Base-by-base conservation (phyloP, 1,139 yeast species). In the Eremothecium gossypii region DNA sequence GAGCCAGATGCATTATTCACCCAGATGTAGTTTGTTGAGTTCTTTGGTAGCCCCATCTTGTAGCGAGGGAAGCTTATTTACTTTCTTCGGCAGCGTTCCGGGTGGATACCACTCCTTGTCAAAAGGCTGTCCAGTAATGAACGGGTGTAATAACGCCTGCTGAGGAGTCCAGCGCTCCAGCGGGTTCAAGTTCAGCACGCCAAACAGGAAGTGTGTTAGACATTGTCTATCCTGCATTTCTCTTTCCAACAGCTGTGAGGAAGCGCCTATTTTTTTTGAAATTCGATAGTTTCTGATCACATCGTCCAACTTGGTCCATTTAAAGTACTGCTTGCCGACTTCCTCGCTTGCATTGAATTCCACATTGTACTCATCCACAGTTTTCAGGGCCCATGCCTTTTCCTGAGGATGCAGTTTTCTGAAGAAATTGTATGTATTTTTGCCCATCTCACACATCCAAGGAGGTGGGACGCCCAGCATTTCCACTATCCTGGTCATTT, bases 401-500 rank as follows among this genome's bases (percentile, higher is more conserved):
- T 66, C 55, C 63, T 13, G 56, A 47, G 41, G 70, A 56, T 52
- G 49, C 20, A 45, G 36, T 53, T 76, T 78, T 38, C 70, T 70
- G 52, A 91, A 74, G 55, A 83, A 91, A 51, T 82, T 79, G 39
- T 71, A 66, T 1, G 95, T 73, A 57, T 82, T 86, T 53, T 86
- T 80, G 17, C 98, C 98, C 76, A 86, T 86, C 51, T 89, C 97
- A 53, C 91, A 71, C 98, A 91, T 91, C 83, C 96, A 95, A 30
- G 83, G 68, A 3, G 96, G 96, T 13, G 98, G 98, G 52, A 71
- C 65, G 0, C 95, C 96, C 45, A 89, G 64, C 68, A 89, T 83
- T 41, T 83, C 83, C 5, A 82, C 77, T 37, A 91, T 87, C 53
- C 95, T 77, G 54, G 79, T 73, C 37, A 93, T 67, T 63, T 89